Percentiles rank a stretch among this genome's conserved stretches.
Conservation (phyloP, 2,329 filamentous ascomycete genomes). For the Calonectria montana region DNA sequence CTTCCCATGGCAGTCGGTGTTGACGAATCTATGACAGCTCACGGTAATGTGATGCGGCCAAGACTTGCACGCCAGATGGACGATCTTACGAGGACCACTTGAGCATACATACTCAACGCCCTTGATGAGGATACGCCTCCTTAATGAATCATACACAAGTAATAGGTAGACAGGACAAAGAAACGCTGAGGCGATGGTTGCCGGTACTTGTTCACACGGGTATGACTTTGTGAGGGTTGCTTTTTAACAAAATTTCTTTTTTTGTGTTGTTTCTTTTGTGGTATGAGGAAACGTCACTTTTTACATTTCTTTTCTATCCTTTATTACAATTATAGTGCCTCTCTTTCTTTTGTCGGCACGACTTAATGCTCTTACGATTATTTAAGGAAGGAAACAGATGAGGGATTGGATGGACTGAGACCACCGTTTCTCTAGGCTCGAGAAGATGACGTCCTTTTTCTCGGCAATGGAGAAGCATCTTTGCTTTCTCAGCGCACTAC, state of each 20-base stretch:
- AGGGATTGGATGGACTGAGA: neutral
- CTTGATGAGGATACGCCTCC: constrained; percentile 32
- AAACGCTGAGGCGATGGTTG: constrained; percentile 33
- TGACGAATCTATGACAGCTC: constrained; percentile 16
- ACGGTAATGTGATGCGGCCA: constrained; percentile 10
- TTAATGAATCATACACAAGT: constrained; percentile 43
- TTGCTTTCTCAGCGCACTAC: neutral
- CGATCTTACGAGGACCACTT: constrained; percentile 18
- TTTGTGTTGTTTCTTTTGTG: constrained; percentile 41
- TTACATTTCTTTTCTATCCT: constrained; percentile 35
- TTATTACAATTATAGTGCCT: constrained; percentile 32
- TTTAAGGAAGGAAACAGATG: constrained; percentile 12
- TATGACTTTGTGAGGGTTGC: constrained; percentile 36
- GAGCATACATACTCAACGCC: constrained; percentile 25
- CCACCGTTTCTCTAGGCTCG: constrained; percentile 12
- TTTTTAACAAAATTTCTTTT: constrained; percentile 40
- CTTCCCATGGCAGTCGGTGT: constrained; percentile 11
- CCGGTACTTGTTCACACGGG: constrained; percentile 41
- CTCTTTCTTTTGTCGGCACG: constrained; percentile 19
- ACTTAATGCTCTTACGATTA: constrained; percentile 43
- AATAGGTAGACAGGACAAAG: constrained; percentile 44
- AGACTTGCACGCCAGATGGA: constrained; percentile 15
- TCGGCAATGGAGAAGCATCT: constrained; percentile 1
- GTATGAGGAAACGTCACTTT: constrained; percentile 41
- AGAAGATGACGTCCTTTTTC: constrained; percentile 24